These are phyloP conservation scores for Sporodiniella umbellata DNA, from an alignment of 371 early-diverging fungal species.

Conservation along the genomic window DNA sequence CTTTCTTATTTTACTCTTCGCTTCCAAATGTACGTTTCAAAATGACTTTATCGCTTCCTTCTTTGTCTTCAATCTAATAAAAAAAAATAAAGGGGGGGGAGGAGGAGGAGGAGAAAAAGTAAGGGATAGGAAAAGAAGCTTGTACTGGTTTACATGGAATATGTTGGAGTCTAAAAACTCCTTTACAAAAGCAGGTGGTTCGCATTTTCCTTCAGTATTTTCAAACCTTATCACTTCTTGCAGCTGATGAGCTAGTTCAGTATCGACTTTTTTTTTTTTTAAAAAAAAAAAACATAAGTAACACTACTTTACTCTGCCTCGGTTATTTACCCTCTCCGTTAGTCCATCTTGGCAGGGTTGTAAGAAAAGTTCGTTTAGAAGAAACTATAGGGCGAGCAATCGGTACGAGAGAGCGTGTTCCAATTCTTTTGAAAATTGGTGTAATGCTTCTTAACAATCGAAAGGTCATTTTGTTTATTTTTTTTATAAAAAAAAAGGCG, in stretches of 20 bases:
- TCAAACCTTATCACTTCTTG: slow-evolving; percentile 75
- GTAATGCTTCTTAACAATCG: neutral
- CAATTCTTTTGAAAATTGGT: neutral
- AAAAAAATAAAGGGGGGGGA: too few species aligned
- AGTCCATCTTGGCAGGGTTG: neutral
- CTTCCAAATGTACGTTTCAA: slow-evolving; percentile 76
- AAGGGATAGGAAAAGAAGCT: neutral
- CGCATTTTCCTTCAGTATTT: slow-evolving; percentile 45
- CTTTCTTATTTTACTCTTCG: slow-evolving; percentile 60
- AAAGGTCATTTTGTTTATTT: neutral
- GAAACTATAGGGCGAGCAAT: neutral
- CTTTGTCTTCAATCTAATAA: slow-evolving; percentile 61
- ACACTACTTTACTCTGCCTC: neutral
- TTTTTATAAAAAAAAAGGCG: neutral
- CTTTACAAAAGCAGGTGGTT: slow-evolving; percentile 49
- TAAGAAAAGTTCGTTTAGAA: neutral
- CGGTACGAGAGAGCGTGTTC: neutral
- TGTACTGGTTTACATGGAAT: slow-evolving; percentile 50
- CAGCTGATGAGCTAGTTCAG: slow-evolving; percentile 60
- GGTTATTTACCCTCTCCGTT: neutral
- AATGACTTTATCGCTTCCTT: slow-evolving; percentile 69
- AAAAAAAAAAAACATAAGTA: neutral
- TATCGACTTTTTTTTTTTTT: slow-evolving; percentile 55
- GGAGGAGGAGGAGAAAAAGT: too few species aligned
- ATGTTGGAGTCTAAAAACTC: slow-evolving; percentile 63